Percentiles rank a stretch among this genome's conserved stretches.
Evolutionary conservation across 495 filamentous ascomycete species (phyloP).

Genomic region (Apodospora peruviana): DNA sequence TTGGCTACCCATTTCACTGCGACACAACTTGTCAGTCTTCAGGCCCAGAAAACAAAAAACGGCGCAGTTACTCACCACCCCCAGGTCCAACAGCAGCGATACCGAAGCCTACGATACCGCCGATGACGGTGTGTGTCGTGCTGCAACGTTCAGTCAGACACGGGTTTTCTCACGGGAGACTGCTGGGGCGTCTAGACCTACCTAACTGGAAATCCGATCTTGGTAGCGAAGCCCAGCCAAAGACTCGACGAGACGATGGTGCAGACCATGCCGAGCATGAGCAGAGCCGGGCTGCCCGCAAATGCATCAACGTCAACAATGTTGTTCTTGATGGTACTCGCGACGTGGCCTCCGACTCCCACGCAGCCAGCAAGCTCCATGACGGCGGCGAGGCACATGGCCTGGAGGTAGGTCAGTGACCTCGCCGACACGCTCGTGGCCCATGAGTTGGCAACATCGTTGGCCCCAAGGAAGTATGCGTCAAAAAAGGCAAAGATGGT

Average conservation of each 20-base stretch:
- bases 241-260: constrained; percentile 52
- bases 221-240: constrained; percentile 57
- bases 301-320: constrained; percentile 54
- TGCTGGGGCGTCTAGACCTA: no score
- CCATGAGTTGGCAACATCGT: constrained; percentile 77
- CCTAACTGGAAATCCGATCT: constrained; percentile 52
- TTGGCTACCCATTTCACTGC: constrained; percentile 47
- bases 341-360: constrained; percentile 57
- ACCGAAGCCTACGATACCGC: constrained; percentile 58
- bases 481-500: constrained; percentile 70
- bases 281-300: constrained; percentile 42
- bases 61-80: constrained; percentile 44
- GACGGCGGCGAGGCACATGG: constrained; percentile 60
- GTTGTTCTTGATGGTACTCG: constrained; percentile 62
- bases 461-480: constrained; percentile 47
- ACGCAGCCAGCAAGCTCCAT: constrained; percentile 65
- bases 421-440: constrained; percentile 65
- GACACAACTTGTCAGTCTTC: neutral
- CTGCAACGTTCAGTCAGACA: no score
- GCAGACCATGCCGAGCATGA: constrained; percentile 60
- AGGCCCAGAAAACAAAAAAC: constrained; percentile 3
- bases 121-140: constrained; percentile 60
- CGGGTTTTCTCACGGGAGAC: no score
- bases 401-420: constrained; percentile 60
- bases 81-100: constrained; percentile 47